Evolutionary conservation across 192 early-diverging fungal species (phyloP).

Genomic region (Physocladia obscura): DNA sequence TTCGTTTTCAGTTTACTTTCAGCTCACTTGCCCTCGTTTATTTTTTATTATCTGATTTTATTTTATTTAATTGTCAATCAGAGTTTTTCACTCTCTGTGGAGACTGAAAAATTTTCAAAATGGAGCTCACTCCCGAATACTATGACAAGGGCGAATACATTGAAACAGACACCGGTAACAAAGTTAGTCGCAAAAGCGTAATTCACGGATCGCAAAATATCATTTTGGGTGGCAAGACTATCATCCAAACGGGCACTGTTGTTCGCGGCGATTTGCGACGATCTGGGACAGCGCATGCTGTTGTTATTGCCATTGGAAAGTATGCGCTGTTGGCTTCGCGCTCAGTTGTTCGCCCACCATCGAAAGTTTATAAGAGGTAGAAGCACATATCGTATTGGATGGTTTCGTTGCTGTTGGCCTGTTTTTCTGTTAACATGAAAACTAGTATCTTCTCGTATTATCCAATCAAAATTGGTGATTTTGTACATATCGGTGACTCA

Average conservation of each 20-base stretch:
- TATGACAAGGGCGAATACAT: conserved; percentile 90
- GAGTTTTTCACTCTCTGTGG: no score
- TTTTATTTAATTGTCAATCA: no score
- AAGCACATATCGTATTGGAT: background rate
- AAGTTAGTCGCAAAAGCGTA: conserved; percentile 86
- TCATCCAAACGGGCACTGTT: conserved; percentile 86
- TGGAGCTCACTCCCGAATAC: conserved; percentile 70
- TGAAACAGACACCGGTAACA: conserved; percentile 98
- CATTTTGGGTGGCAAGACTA: conserved; percentile 92
- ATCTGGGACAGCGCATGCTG: conserved; percentile 81
- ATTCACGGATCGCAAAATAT: conserved; percentile 95
- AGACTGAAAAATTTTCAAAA: conserved; percentile 27
- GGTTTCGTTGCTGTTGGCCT: background rate
- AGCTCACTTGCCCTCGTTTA: background rate
- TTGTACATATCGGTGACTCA: conserved; percentile 70
- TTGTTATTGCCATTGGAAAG: conserved; percentile 86
- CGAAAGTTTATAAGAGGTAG: conserved; percentile 89
- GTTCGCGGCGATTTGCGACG: conserved; percentile 92
- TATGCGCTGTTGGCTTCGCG: conserved; percentile 79
- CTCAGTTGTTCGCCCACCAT: conserved; percentile 87
- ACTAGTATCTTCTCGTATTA: conserved; percentile 91
- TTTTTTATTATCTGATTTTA: no score
- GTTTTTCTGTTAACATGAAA: no score
- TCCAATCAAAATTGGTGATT: conserved; percentile 93
- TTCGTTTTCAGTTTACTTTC: no score